Percentiles rank a stretch among this genome's conserved stretches.
phyloP scores from a whole-genome alignment of 139 green algal genomes.

The Chlamydomonas eustigma region DNA sequence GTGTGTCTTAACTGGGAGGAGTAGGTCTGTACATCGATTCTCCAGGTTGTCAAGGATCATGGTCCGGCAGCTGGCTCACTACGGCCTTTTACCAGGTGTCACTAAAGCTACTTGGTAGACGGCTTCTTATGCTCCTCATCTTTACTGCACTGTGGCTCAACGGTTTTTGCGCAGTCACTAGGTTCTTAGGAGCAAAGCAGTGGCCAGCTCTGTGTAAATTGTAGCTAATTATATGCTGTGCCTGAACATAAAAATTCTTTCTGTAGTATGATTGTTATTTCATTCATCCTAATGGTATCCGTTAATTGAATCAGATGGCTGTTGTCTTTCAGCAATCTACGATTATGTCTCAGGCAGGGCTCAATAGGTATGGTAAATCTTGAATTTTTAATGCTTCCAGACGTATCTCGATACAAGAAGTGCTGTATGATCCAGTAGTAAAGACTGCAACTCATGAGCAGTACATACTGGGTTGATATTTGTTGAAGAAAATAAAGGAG shows the following conservation, averaged over 20 bases:
- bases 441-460: too few species aligned
- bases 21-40: constrained; percentile 32
- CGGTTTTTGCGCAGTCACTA: background rate
- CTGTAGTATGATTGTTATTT: background rate
- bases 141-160: background rate
- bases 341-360: background rate
- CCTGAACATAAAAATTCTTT: background rate
- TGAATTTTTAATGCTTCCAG: too few species aligned
- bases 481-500: too few species aligned
- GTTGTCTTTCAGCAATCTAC: background rate
- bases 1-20: constrained; percentile 49
- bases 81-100: constrained; percentile 44
- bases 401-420: too few species aligned
- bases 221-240: too few species aligned
- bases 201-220: too few species aligned
- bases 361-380: too few species aligned
- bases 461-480: too few species aligned
- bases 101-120: constrained; percentile 46
- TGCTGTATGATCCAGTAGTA: too few species aligned
- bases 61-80: constrained; percentile 46
- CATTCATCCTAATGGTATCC: background rate
- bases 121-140: too few species aligned
- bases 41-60: constrained; percentile 50
- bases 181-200: background rate
- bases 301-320: background rate